A percentile compares a stretch with the other conserved stretches of the same genome.
These are phyloP conservation scores for Lippia alba DNA, from an alignment of 305 asterid species.

Conservation along the genomic window DNA sequence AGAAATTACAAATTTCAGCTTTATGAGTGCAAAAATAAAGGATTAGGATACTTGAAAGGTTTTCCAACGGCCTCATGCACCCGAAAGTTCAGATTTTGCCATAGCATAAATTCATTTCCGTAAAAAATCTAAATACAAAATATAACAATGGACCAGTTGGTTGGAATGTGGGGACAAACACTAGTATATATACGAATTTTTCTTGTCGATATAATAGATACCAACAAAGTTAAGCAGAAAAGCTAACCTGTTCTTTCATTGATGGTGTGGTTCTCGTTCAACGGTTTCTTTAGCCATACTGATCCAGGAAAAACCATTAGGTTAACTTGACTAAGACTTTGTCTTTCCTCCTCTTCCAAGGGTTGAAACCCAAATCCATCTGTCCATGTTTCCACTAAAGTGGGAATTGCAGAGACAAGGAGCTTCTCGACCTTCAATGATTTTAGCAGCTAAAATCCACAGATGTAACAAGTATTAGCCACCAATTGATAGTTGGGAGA, in stretches of 20 bases:
- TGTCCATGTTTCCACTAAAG: conserved; percentile 87
- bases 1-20: no score
- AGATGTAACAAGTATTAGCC: conserved; percentile 32
- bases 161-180: no score
- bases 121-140: no score
- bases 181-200: no score
- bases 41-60: no score
- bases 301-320: conserved; percentile 95
- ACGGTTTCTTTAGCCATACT: conserved; percentile 77
- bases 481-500: conserved; percentile 4
- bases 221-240: conserved; percentile 15
- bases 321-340: conserved; percentile 62
- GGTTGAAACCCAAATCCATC: conserved; percentile 79
- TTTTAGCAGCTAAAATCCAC: conserved; percentile 67
- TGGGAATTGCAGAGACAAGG: conserved; percentile 86
- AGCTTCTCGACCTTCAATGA: conserved; percentile 82
- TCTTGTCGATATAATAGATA: not conserved
- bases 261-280: conserved; percentile 40
- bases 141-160: no score
- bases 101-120: no score
- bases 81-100: no score
- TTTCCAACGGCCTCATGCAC: no score
- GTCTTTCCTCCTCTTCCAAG: conserved; percentile 73
- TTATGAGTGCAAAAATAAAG: no score
- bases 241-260: conserved; percentile 48